Evolutionary conservation across 2,329 filamentous ascomycete genomes (phyloP), one percentile per base, ranked within the genome.

Genomic region (Fusarium chaquense): DNA sequence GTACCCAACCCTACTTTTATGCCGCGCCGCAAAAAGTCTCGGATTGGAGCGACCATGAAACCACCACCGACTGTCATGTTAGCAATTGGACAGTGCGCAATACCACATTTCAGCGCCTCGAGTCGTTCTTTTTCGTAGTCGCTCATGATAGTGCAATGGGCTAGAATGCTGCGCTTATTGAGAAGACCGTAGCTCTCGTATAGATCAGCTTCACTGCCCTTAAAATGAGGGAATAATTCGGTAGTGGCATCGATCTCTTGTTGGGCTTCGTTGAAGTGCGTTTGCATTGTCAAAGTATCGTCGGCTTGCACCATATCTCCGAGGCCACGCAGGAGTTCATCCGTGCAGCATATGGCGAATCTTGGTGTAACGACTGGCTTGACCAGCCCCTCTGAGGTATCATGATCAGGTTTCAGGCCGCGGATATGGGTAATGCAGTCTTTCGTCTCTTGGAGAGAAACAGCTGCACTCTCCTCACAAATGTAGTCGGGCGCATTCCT

Each of bases 231-330:
- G 6, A 65, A 65, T 2, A 65, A 16, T 2, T 41, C 33, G 5
- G 38, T 59, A 6, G 62, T 65, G 2, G 46, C 46, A 7, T 65
- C 60, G 0, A 65, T 65, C 16, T 65, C 62, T 26, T 65, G 62
- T 16, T 65, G 62, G 3, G 62, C 62, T 59, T 65, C 62, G 7
- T 65, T 65, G 33, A 65, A 65, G 11, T 65, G 62, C 1, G 62
- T 65, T 13, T 65, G 62, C 28, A 65, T 65, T 1, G 62, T 35
- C 9, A 65, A 13, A 22, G 62, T 41, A 45, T 51, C 24, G 3
- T 65, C 62, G 0, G 60, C 11, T 4, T 59, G 4, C 3, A 65
- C 15, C 28, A 65, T 65, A 12, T 65, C 15, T 8, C 62, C 62
- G 15, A 65, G 62, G 0, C 52, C 62, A 10, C 33, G 45, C 7